Evolutionary conservation across 2,329 filamentous ascomycete genomes (phyloP), one percentile per base, ranked within the genome.

Genomic region (Dactylellina drechsleri): DNA sequence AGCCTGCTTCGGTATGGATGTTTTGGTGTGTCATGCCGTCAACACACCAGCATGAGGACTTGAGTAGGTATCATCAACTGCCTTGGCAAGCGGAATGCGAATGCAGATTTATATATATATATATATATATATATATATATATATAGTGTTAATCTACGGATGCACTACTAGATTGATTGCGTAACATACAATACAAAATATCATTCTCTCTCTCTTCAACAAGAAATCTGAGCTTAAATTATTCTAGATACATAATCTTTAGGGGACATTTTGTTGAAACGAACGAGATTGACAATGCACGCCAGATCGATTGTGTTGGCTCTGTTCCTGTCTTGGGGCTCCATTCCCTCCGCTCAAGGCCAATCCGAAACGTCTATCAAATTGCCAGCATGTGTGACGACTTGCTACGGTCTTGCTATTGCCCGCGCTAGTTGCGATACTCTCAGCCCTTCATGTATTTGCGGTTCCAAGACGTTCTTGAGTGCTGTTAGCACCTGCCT

Each of bases 371-470:
- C 18, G n/a, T 56, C 20, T 10, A 20, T 58, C 20, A 20, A 62
- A 18, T 62, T 74, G 23, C 70, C 70, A 15, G 15, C 70, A 36
- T 74, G 70, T 23, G 52, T 74, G 8, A 74, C 70, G 1, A 67
- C 70, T n/a, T 74, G 70, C 23, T 67, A 67, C 18, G 62, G 62
- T 18, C 62, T 74, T 15, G 70, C 70, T 15, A 41, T 74, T 7
- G 70, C 62, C 15, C 70, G 70, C n/a, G 70, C 70, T 4, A 74
- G 40, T 62, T 74, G 70, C 57, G 70, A 74, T 28, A 67, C 62
- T 13, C 70, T 74, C 31, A 61, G 57, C n/a, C 70, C 70, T 23
- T 62, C 70, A 12, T 74, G 70, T 26, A 74, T 74, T 41, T 74
- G 70, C 43, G 70, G 70, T 18, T 74, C 70, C 10, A 67, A 67